Conservation (phyloP, 768 basidiomycete species). For the Chlorophyllum brunneum region DNA sequence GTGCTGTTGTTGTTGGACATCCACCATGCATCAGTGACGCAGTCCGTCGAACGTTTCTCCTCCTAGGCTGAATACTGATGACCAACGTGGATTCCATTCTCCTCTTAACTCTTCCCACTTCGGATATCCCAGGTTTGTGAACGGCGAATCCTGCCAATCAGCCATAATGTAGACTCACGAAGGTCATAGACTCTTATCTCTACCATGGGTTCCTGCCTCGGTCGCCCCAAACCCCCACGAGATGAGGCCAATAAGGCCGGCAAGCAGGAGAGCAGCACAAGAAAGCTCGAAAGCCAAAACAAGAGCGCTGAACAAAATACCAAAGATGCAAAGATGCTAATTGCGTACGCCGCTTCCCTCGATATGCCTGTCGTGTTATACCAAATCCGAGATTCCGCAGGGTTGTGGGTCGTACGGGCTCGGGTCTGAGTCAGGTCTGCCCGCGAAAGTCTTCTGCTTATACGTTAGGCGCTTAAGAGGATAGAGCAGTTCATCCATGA, state of each 20-base stretch:
- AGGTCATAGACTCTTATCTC: background rate
- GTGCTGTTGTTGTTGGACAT: too few relatives aligned
- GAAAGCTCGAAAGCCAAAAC: background rate
- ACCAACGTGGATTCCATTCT: too few relatives aligned
- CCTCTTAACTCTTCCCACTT: too few relatives aligned
- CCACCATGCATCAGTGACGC: too few relatives aligned
- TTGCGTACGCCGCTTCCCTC: background rate
- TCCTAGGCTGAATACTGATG: too few relatives aligned
- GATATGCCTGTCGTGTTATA: background rate
- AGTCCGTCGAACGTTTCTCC: too few relatives aligned
- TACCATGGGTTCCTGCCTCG: background rate
- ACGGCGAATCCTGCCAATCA: too few relatives aligned
- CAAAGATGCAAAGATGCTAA: too few relatives aligned
- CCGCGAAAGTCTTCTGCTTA: background rate
- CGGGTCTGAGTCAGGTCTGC: slow-evolving; percentile 2
- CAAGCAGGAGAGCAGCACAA: background rate
- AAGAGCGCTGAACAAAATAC: too few relatives aligned
- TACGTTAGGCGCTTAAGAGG: background rate
- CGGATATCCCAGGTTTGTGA: too few relatives aligned
- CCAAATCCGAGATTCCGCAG: background rate
- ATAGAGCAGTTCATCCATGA: background rate
- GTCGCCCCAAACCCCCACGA: background rate
- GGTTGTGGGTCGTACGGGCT: background rate
- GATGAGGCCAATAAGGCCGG: background rate
- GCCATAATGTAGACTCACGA: too few relatives aligned